Conservation (phyloP, 2,329 filamentous ascomycete species). For the Bipolaris oryzae region DNA sequence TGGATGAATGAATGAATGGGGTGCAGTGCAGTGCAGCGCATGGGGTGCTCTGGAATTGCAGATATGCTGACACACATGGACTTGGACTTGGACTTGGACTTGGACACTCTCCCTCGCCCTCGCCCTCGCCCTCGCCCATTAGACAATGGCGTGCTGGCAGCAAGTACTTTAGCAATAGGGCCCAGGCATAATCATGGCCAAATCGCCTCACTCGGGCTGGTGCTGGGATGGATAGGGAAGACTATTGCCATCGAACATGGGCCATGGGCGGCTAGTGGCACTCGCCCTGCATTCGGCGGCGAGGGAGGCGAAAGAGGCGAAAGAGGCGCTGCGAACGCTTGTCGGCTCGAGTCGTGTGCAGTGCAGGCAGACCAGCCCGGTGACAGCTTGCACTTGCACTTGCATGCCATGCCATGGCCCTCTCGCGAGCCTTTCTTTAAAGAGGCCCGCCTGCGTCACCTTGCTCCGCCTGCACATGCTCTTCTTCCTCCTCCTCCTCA, state of each 20-base stretch:
- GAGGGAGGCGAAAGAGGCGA: constrained; percentile 9
- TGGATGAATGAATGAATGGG: background rate
- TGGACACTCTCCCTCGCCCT: background rate
- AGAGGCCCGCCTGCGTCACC: constrained; percentile 21
- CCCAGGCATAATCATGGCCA: too few relatives aligned
- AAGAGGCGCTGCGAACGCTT: constrained; percentile 24
- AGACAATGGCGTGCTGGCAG: too few relatives aligned
- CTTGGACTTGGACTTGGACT: too few relatives aligned
- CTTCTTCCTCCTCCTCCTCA: background rate
- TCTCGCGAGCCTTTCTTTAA: constrained; percentile 18
- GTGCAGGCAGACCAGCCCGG: constrained; percentile 9
- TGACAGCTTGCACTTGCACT: background rate
- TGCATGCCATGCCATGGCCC: background rate
- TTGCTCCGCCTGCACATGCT: constrained; percentile 2
- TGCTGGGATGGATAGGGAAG: background rate
- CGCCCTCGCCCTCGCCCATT: too few relatives aligned
- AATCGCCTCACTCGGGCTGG: background rate
- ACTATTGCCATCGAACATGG: constrained; percentile 1
- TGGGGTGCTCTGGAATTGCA: background rate
- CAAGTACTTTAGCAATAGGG: too few relatives aligned
- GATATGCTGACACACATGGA: background rate
- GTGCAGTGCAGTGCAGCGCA: too few relatives aligned
- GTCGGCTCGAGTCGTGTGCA: constrained; percentile 27
- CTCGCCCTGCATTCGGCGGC: constrained; percentile 11
- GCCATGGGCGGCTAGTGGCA: constrained; percentile 14